Evolutionary conservation across 495 filamentous ascomycete species (phyloP).

Genomic region (Tuber indicum): DNA sequence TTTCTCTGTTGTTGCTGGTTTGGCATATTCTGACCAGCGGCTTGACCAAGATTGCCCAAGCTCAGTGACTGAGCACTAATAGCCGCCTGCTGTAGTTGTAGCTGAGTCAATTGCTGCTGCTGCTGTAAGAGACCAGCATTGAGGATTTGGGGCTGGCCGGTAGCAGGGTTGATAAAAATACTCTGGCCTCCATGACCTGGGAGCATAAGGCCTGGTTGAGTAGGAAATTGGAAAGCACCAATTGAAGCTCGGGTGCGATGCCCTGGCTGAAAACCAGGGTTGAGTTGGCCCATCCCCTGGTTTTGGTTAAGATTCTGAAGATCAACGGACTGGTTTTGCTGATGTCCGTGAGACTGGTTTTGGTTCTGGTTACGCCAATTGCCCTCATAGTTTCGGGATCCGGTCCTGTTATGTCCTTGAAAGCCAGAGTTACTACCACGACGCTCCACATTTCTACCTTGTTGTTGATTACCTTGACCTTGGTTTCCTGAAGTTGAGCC

Average conservation of each 20-base stretch:
- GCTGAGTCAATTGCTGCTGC: conserved; percentile 78
- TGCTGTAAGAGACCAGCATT: conserved; percentile 81
- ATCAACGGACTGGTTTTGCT: conserved; percentile 32
- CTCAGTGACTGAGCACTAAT: conserved; percentile 67
- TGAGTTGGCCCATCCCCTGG: conserved; percentile 58
- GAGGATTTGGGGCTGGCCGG: conserved; percentile 53
- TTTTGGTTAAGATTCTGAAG: conserved; percentile 49
- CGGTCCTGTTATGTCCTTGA: conserved; percentile 65
- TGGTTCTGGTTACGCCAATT: conserved; percentile 93
- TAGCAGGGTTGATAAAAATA: conserved; percentile 42
- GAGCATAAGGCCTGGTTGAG: conserved; percentile 78
- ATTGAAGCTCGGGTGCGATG: conserved; percentile 81
- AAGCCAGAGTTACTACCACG: conserved; percentile 40
- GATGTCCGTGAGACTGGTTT: conserved; percentile 40
- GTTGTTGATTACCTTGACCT: conserved; percentile 41
- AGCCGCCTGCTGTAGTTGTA: conserved; percentile 84
- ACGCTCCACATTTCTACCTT: conserved; percentile 49
- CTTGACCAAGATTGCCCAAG: conserved; percentile 56
- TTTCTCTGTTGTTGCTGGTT: conserved; percentile 87
- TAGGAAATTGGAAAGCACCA: conserved; percentile 81
- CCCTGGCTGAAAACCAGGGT: conserved; percentile 79
- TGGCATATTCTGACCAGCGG: conserved; percentile 61
- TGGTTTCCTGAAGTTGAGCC: conserved; percentile 43
- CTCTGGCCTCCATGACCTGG: conserved; percentile 42
- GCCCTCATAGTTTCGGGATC: conserved; percentile 89